Percentiles rank a stretch among this genome's conserved stretches.
These are phyloP conservation scores for Hyphopichia khmerensis DNA, from an alignment of 1,139 yeast species.

Conservation along the genomic window DNA sequence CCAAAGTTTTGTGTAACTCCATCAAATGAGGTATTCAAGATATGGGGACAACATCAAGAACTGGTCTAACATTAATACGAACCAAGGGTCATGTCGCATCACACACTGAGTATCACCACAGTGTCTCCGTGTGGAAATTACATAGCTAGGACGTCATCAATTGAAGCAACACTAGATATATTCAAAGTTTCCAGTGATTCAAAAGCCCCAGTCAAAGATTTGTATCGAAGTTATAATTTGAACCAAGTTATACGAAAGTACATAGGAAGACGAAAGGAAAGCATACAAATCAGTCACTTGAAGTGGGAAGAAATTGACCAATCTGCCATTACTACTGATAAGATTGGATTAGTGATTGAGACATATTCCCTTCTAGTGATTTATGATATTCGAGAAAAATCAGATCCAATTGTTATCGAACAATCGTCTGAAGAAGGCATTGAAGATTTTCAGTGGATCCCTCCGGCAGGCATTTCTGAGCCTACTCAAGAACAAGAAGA, in stretches of 20 bases:
- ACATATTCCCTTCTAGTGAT: conserved; percentile 21
- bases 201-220: neutral
- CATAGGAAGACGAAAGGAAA: neutral
- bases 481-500: neutral
- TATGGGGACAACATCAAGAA: neutral
- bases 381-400: conserved; percentile 19
- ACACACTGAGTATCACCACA: neutral
- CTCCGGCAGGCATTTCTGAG: no score
- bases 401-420: conserved; percentile 30
- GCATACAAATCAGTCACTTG: conserved; percentile 12
- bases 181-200: neutral
- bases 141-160: conserved; percentile 8
- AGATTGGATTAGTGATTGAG: conserved; percentile 27
- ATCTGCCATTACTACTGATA: conserved; percentile 12
- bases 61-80: no score
- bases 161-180: neutral
- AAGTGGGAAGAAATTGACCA: conserved; percentile 28
- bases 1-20: no score
- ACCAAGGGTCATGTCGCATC: neutral
- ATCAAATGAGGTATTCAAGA: neutral
- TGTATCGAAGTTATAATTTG: neutral
- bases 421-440: conserved; percentile 30
- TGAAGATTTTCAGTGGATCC: conserved; percentile 35
- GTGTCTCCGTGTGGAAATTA: conserved; percentile 17
- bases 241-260: neutral